Conservation (phyloP, 352 stramenopile species). For the Phytopythium kandeliae region DNA sequence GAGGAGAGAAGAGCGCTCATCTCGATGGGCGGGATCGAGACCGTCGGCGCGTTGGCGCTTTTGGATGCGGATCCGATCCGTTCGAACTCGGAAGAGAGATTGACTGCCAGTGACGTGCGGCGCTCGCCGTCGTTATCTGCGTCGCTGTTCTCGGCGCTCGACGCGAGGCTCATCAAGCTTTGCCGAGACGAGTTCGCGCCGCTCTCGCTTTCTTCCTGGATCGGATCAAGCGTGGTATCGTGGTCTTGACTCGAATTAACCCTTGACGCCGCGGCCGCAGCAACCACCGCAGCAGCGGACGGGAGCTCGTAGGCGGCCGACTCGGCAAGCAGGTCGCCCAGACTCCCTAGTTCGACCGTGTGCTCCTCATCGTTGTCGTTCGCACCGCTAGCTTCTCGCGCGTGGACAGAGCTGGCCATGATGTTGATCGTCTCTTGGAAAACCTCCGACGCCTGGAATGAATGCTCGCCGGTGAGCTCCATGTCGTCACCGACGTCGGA, state of each 20-base stretch:
- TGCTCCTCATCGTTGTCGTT: conserved; percentile 26
- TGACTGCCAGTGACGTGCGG: conserved; percentile 61
- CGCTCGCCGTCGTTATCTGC: conserved; percentile 33
- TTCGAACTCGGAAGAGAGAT: conserved; percentile 70
- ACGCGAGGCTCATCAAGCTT: conserved; percentile 79
- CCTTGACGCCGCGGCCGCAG: background rate
- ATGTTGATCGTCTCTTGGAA: conserved; percentile 7
- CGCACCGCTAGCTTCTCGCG: conserved; percentile 3
- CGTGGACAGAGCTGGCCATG: conserved; percentile 7
- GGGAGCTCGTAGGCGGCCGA: conserved; percentile 28
- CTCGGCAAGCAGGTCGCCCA: conserved; percentile 53
- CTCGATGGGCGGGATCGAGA: conserved; percentile 12
- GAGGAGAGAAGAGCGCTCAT: conserved; percentile 39
- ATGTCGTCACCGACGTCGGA: conserved; percentile 81
- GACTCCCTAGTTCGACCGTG: conserved; percentile 55
- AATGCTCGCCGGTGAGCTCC: conserved; percentile 83
- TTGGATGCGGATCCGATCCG: conserved; percentile 26
- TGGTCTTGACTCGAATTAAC: conserved; percentile 19
- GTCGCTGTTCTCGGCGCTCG: conserved; percentile 46
- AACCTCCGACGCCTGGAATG: conserved; percentile 27
- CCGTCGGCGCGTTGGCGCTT: background rate
- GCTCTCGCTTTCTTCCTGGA: conserved; percentile 61
- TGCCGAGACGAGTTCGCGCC: conserved; percentile 36
- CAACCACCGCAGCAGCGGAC: conserved; percentile 1
- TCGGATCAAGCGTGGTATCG: conserved; percentile 49